Base-by-base conservation (phyloP, 1,284 basidiomycete species). In the Athelia psychrophila region DNA sequence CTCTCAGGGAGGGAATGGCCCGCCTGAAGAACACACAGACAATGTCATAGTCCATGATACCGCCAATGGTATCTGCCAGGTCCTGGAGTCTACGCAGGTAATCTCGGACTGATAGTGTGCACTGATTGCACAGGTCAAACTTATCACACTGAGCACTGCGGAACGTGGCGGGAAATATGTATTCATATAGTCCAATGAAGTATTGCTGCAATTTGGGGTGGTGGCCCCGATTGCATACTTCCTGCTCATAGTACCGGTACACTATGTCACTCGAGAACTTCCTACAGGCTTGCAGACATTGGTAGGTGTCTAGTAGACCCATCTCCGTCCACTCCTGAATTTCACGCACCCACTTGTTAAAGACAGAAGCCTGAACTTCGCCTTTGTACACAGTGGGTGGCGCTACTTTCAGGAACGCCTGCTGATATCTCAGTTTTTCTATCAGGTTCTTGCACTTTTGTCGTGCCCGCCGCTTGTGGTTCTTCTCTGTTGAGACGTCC, bases 341-440 rank as follows among this genome's bases (percentile, higher is more conserved):
- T 16, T 54, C 46, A 2, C 53, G 8, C 1, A 47, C 35, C 53
- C 50, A 54, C 22, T 52, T 51, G 12, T 54, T 52, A 12, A 51
- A 54, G 0, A 44, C 4, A 1, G 23, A 25, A 0, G 40, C 32
- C 1, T 51, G 38, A 0, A 22, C 16, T 36, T 49, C 3, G 9
- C 50, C 9, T 8, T 46, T n/a, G 24, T 46, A 46, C 6, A 10
- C n/a, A 18, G 23, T 19, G 20, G 44, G 44, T 27, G 27, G 32
- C 3, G 47, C 51, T 16, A 48, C 23, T 18, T 51, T 54, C 15
- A 54, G 22, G 44, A 54, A 54, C 2, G 44, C 19, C 20, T 54
- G 52, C 44, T 54, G 52, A 48, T 51, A 48, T 19, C 51, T 48
- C 4, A 50, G 5, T 20, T 50, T 18, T 12, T 19, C 45, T 4